A percentile compares a stretch with the other conserved stretches of the same genome.
These are phyloP conservation scores for Ceratobasidium sp. DNA, from an alignment of 1,284 basidiomycete genomes.

Conservation along the genomic window DNA sequence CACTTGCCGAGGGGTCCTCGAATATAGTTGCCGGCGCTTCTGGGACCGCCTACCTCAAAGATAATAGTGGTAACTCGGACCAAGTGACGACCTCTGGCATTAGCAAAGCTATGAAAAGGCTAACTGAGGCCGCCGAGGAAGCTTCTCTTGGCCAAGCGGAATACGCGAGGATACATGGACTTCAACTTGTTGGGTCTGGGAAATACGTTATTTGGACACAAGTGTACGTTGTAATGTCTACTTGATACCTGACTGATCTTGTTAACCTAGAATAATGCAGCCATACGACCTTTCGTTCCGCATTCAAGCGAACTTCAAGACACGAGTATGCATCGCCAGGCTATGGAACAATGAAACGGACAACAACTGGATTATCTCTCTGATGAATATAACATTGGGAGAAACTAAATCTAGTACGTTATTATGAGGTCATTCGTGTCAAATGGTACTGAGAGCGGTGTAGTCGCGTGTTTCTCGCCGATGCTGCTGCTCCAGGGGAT, in stretches of 20 bases:
- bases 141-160: slow-evolving; percentile 13
- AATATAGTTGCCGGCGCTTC: slow-evolving; percentile 69
- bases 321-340: slow-evolving; percentile 27
- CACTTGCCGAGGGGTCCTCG: slow-evolving; percentile 76
- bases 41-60: slow-evolving; percentile 12
- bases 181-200: slow-evolving; percentile 8
- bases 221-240: slow-evolving; percentile 8
- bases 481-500: neutral
- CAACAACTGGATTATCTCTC: neutral
- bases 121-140: slow-evolving; percentile 19
- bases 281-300: slow-evolving; percentile 42
- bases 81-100: neutral
- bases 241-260: neutral
- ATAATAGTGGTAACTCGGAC: neutral
- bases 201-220: slow-evolving; percentile 31
- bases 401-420: slow-evolving; percentile 21
- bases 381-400: neutral
- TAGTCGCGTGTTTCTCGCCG: slow-evolving; percentile 29
- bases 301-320: slow-evolving; percentile 36
- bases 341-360: slow-evolving; percentile 8
- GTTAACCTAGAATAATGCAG: slow-evolving; percentile 21
- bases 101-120: slow-evolving; percentile 20
- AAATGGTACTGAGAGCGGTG: neutral
- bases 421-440: slow-evolving; percentile 13
- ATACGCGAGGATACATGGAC: slow-evolving; percentile 35